A percentile compares a stretch with the other conserved stretches of the same genome.
Conservation (phyloP, 2,329 filamentous ascomycete species). For the Torrubiella hemipterigena region DNA sequence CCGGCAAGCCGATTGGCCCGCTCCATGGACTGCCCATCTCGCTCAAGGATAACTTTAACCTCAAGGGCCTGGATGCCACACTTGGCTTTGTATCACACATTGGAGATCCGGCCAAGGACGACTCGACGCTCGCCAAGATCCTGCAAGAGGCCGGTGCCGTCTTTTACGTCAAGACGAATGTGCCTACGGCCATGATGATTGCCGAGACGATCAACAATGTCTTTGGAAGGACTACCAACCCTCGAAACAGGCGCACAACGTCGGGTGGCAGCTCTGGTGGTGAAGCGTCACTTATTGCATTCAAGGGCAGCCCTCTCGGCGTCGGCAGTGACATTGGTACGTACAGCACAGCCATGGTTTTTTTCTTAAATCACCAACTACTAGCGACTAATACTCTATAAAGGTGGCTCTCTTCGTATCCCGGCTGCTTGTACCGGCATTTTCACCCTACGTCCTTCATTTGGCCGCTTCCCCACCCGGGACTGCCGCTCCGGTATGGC, state of each 20-base stretch:
- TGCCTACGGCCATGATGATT: constrained; percentile 57
- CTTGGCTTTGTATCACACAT: constrained; percentile 54
- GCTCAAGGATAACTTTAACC: constrained; percentile 61
- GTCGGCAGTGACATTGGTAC: constrained; percentile 50
- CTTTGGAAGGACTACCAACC: constrained; percentile 51
- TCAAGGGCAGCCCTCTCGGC: constrained; percentile 47
- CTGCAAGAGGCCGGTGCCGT: constrained; percentile 37
- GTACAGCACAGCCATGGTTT: accelerated
- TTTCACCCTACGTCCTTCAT: constrained; percentile 43
- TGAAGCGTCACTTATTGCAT: constrained; percentile 49
- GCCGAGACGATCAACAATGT: constrained; percentile 55
- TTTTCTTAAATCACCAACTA: neutral
- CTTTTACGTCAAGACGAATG: constrained; percentile 45
- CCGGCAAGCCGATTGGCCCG: constrained; percentile 41
- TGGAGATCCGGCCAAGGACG: constrained; percentile 36
- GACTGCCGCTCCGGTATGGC: constrained; percentile 43
- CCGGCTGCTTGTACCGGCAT: constrained; percentile 45
- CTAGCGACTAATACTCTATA: neutral
- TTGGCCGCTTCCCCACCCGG: constrained; percentile 46
- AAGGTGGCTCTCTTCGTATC: constrained; percentile 39
- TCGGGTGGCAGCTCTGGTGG: constrained; percentile 57
- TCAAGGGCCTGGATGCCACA: constrained; percentile 46
- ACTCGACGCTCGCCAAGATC: constrained; percentile 27
- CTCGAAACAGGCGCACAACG: constrained; percentile 44
- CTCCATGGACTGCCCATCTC: constrained; percentile 54